Base-by-base conservation (phyloP, 2,329 filamentous ascomycete species). In the Xylaria sp. region DNA sequence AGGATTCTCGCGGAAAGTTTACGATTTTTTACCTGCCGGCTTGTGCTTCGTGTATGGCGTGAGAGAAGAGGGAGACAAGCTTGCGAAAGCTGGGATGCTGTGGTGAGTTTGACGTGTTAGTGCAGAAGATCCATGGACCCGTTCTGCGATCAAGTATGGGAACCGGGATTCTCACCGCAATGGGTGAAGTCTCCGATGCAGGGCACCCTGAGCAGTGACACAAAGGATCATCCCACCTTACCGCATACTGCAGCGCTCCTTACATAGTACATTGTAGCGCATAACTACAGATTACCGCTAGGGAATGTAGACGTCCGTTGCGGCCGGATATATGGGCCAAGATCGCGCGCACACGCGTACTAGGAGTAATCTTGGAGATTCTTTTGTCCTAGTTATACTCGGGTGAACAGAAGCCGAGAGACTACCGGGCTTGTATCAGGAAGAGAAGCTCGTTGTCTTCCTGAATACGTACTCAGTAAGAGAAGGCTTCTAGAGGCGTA, bases 161-260 rank as follows among this genome's bases (percentile, higher is more conserved):
- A 70, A 55, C 52, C 70, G 64, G 64, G 59, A 67, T 60, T 33
- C 39, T 43, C 54, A 49, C 70, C 64, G 13, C 31, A 70, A 71
- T 57, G 48, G 64, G 70, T 10, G 54, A 71, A 70, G 60, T 71
- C 67, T 67, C 70, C 70, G 70, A 71, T 61, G 70, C 70, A 70
- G 70, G 67, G 62, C 63, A 65, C 58, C 56, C 56, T 62, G 58
- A 46, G 39, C 25, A 71, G 28, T 59, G 52, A 60, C 59, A 63
- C 54, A 61, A 61, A 56, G 62, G 67, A 70, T 62, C 46, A 70
- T 70, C 70, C 55, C 55, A 68, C 58, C 51, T 62, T 63, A 54
- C 66, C 49, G 39, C 59, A 57, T 46, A 48, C 67, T 60, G 48
- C 57, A 55, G 52, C 49, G 41, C 54, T 62, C 46, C 33, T 67